Percentiles rank a stretch among this genome's conserved stretches.
Evolutionary conservation across 306 rosid species (phyloP).

Genomic region (Quercus berberidifolia): DNA sequence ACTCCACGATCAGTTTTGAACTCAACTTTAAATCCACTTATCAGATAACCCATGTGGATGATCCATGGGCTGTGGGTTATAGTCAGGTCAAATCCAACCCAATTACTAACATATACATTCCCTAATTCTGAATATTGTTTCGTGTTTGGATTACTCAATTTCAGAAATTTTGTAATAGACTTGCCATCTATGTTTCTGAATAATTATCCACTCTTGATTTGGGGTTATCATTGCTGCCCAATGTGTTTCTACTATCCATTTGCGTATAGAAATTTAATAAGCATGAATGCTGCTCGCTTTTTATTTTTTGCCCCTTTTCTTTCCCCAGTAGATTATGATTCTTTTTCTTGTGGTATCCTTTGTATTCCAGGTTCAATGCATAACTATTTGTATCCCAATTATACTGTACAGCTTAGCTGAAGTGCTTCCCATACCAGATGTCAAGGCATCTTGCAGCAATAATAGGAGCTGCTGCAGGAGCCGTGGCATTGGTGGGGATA

Average conservation of each 20-base stretch:
- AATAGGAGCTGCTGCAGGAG: constrained; percentile 96
- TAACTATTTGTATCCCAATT: constrained; percentile 24
- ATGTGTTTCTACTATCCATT: background rate
- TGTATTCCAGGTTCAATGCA: constrained; percentile 56
- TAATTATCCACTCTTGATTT: background rate
- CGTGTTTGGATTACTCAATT: background rate
- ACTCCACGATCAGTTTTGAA: too few relatives aligned
- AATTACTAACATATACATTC: too few relatives aligned
- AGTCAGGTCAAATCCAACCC: too few relatives aligned
- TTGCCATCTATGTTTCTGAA: background rate
- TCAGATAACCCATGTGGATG: too few relatives aligned
- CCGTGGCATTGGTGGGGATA: constrained; percentile 85
- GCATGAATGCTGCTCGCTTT: background rate
- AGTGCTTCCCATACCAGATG: constrained; percentile 67
- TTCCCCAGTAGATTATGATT: constrained; percentile 36
- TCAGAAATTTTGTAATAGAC: background rate
- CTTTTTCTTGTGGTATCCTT: constrained; percentile 16
- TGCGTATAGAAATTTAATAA: background rate
- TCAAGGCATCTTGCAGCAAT: constrained; percentile 87
- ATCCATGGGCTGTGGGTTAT: too few relatives aligned
- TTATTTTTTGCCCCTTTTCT: constrained; percentile 10
- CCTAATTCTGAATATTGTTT: background rate
- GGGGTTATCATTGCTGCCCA: background rate
- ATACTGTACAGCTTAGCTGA: constrained; percentile 51
- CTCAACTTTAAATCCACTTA: too few relatives aligned